A percentile compares a stretch with the other conserved stretches of the same genome.
These are phyloP conservation scores for Gracilaria vermiculophylla DNA, from an alignment of 23 red algal genomes.

Conservation along the genomic window DNA sequence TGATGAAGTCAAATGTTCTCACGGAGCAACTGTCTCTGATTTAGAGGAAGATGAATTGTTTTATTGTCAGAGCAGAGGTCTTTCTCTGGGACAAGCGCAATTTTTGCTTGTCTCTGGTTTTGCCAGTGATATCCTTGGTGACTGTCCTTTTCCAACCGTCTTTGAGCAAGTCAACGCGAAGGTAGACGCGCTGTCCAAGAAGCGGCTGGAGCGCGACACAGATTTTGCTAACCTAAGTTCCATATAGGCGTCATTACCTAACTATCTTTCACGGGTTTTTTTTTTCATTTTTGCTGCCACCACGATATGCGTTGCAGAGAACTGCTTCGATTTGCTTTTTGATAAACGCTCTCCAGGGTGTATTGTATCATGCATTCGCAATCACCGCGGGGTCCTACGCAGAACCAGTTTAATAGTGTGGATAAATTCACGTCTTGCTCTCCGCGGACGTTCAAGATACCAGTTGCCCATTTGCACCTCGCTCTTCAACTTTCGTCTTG, in stretches of 20 bases:
- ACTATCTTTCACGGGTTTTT: neutral
- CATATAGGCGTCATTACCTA: neutral
- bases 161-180: constrained; percentile 9
- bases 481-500: too few species aligned
- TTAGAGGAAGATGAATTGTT: constrained; percentile 87
- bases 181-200: neutral
- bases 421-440: too few species aligned
- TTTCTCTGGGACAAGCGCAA: constrained; percentile 63
- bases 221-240: neutral
- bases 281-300: neutral
- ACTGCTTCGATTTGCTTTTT: too few species aligned
- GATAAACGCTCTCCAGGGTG: too few species aligned
- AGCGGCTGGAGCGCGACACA: neutral
- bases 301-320: neutral
- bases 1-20: constrained; percentile 91
- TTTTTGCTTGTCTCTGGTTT: constrained; percentile 66
- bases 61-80: constrained; percentile 82
- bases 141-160: constrained; percentile 53
- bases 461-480: too few species aligned
- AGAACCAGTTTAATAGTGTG: too few species aligned
- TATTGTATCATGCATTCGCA: too few species aligned
- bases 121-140: constrained; percentile 46
- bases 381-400: too few species aligned
- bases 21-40: constrained; percentile 85
- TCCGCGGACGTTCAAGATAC: too few species aligned